Conservation (phyloP, 2,329 filamentous ascomycete species). For the Ophiostoma perfectum region DNA sequence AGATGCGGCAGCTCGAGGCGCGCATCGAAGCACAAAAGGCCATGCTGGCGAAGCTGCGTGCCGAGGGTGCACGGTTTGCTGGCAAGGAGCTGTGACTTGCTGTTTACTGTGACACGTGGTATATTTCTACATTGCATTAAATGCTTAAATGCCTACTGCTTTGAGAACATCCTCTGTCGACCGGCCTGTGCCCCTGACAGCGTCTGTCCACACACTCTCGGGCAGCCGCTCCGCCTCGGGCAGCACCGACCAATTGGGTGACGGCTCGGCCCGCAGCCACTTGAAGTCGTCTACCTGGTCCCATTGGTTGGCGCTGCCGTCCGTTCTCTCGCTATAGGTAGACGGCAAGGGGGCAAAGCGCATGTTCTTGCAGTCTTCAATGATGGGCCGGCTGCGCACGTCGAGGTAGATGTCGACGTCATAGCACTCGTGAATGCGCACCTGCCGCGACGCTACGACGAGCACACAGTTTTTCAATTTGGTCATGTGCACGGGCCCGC, state of each 20-base stretch:
- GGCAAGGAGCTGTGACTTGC: slow-evolving; percentile 36
- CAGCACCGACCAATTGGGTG: slow-evolving; percentile 80
- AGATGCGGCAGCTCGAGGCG: slow-evolving; percentile 62
- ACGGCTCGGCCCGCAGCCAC: slow-evolving; percentile 81
- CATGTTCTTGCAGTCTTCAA: slow-evolving; percentile 77
- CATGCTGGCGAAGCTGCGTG: slow-evolving; percentile 50
- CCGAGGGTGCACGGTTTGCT: slow-evolving; percentile 42
- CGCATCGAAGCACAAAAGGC: slow-evolving; percentile 58
- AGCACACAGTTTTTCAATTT: slow-evolving; percentile 65
- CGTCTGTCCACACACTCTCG: slow-evolving; percentile 58
- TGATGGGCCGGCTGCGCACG: slow-evolving; percentile 80
- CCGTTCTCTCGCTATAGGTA: slow-evolving; percentile 34
- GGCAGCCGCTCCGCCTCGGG: slow-evolving; percentile 53
- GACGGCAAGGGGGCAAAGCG: slow-evolving; percentile 64
- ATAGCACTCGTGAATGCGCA: slow-evolving; percentile 82
- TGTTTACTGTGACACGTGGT: not conserved
- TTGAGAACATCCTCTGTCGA: no score
- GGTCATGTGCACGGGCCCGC: slow-evolving; percentile 79
- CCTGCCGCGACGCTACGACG: slow-evolving; percentile 76
- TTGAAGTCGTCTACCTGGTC: slow-evolving; percentile 95
- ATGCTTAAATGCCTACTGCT: no score
- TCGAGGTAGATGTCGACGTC: slow-evolving; percentile 80
- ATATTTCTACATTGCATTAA: no score
- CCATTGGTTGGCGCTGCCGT: slow-evolving; percentile 62
- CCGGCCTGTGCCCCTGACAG: no score